Evolutionary conservation across 148 eudicot genomes (phyloP), one percentile per base, ranked within the genome.

Genomic region (Persicaria maculosa): DNA sequence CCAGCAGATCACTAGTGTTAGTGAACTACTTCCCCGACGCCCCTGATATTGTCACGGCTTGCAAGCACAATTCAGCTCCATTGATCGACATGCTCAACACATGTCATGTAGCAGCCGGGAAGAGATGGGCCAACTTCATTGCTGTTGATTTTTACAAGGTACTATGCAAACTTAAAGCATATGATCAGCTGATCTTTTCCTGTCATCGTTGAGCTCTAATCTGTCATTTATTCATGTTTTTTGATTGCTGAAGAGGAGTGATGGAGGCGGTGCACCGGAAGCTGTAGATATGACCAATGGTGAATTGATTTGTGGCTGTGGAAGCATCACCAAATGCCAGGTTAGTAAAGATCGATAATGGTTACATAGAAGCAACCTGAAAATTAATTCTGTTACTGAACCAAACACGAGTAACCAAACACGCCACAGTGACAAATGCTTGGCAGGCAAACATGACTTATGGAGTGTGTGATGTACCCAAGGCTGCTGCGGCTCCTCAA

Each of bases 111-210:
- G 88, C 89, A 12, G 83, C 96, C 10, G 92, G 94, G 50, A 86
- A 85, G 53, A 81, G 97, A 80, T 95, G 97, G 99, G 97, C 99
- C 59, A 95, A 92, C 61, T 95, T 85, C 72, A 84, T 95, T 36
- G 89, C 97, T 4, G 93, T 95, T 52, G 99, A 95, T 74, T 95
- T 87, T 73, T 95, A 95, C 86, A 90, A 83, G 99, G 99, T 95
- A 87, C 11, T 50, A 65, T 22, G 0, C 15, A 22, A 50, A 72
- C 61, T 17, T 6, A 7, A 5, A 9, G 40, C 12, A 22, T 0
- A 8, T 55, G 19, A 19, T 4, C 10, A 7, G 8, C 53, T 22
- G 5, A 40, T 59, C 7, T 72, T 50, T 12, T 44, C 25, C 50
- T 16, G 22, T 0, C 45, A 15, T 3, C 47, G 19, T 55, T 1